Base-by-base conservation (phyloP, 257 asterid genomes). In the Plantago ovata region DNA sequence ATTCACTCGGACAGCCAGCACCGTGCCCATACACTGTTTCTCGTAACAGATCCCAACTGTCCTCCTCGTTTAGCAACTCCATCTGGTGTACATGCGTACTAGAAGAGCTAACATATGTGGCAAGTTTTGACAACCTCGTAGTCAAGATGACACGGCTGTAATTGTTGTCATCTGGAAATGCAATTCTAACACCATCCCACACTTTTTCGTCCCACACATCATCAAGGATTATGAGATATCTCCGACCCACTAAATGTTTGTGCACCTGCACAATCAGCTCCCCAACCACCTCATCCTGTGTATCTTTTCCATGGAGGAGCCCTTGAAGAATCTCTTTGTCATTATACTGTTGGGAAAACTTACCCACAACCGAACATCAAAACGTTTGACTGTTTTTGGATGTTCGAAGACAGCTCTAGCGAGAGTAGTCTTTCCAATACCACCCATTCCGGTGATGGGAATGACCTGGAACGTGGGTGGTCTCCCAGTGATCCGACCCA, bases 381-480 rank as follows among this genome's bases (percentile, higher is more conserved):
- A 39, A 16, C 39, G 61, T 2, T 21, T 2, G 5, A 0, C 13
- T 13, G 15, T 39, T 1, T 4, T 7, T 0, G 38, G 24, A 18
- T 22, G 19, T 11, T 56, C 61, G 39, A 11, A 56, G 24, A 24
- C 3, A 20, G 6, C 44, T 39, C 20, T 56, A 13, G 61, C 61
- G 10, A 56, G 49, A 39, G 61, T 56, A 56, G 61, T 56, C 61
- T 39, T 56, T 22, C 49, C 49, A 13, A 56, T 56, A 6, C 61
- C n/a, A n/a, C n/a, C n/a, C n/a, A n/a, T n/a, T n/a, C n/a, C n/a
- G n/a, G n/a, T n/a, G n/a, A n/a, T n/a, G n/a, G n/a, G n/a, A n/a
- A n/a, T n/a, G n/a, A n/a, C n/a, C n/a, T n/a, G n/a, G n/a, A n/a
- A n/a, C n/a, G n/a, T n/a, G 3, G 46, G 8, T 6, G 16, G 22